phyloP scores from a whole-genome alignment of 2,329 filamentous ascomycete species.

The Aspergillus viridinutans region DNA sequence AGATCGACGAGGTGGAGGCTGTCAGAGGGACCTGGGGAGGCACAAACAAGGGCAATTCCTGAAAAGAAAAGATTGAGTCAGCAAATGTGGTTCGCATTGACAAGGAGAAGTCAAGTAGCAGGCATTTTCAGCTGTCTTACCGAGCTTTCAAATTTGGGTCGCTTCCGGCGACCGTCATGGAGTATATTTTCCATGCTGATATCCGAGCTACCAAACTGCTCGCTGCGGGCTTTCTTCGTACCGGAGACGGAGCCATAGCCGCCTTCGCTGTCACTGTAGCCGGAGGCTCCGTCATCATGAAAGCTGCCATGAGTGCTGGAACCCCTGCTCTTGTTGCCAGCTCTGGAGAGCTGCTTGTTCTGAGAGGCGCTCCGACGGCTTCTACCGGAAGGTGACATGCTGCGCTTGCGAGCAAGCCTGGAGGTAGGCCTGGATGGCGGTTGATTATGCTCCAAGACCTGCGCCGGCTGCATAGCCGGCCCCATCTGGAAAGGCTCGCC shows the following conservation, averaged over 20 bases:
- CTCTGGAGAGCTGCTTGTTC: conserved; percentile 67
- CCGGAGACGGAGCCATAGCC: conserved; percentile 67
- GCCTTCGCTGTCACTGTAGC: conserved; percentile 84
- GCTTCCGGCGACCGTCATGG: conserved; percentile 90
- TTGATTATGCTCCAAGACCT: conserved; percentile 54
- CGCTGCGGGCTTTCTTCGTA: conserved; percentile 70
- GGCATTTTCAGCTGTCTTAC: conserved; percentile 55
- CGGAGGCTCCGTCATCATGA: conserved; percentile 67
- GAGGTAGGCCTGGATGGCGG: conserved; percentile 66
- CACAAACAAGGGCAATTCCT: conserved; percentile 95
- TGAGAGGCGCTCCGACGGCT: conserved; percentile 75
- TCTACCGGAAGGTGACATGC: conserved; percentile 67
- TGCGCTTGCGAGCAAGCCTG: conserved; percentile 69
- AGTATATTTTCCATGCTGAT: conserved; percentile 98
- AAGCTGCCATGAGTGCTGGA: conserved; percentile 56
- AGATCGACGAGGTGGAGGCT: conserved; percentile 96
- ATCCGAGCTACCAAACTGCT: conserved; percentile 88
- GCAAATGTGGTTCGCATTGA: conserved; percentile 4
- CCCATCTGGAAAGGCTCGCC: conserved; percentile 63
- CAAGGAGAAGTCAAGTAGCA: conserved; percentile 19
- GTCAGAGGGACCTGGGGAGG: conserved; percentile 90
- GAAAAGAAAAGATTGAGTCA: conserved; percentile 18
- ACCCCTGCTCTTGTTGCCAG: conserved; percentile 62
- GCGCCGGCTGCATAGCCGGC: conserved; percentile 49
- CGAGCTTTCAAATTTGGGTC: conserved; percentile 92